Evolutionary conservation across 2,329 filamentous ascomycete species (phyloP).

Genomic region (Neofusicoccum laricinum): DNA sequence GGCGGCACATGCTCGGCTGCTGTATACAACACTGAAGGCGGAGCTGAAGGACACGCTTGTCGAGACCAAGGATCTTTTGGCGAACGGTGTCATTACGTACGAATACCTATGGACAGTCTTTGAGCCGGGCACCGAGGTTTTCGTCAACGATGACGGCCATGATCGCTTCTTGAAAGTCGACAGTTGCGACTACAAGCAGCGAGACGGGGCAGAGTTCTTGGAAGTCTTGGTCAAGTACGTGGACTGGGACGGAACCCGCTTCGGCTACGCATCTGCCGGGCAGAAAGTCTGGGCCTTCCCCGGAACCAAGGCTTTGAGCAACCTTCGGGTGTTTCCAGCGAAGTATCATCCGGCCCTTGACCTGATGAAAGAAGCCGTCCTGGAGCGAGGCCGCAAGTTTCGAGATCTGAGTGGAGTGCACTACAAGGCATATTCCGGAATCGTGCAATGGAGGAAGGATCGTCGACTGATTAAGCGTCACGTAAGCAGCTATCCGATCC

Average conservation of each 20-base stretch:
- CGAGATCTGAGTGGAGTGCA: conserved; percentile 48
- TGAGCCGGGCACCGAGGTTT: conserved; percentile 32
- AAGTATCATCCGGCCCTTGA: conserved; percentile 42
- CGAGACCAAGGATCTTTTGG: conserved; percentile 37
- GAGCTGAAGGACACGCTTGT: conserved; percentile 44
- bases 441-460: no score
- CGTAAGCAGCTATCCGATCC: conserved; percentile 25
- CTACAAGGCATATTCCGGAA: conserved; percentile 36
- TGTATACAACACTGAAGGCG: conserved; percentile 35
- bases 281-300: conserved; percentile 27
- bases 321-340: conserved; percentile 44
- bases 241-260: conserved; percentile 36
- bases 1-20: conserved; percentile 38
- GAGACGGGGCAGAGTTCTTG: conserved; percentile 28
- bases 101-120: conserved; percentile 45
- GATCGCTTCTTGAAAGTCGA: conserved; percentile 17
- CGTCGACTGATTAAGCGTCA: conserved; percentile 16
- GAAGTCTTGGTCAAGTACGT: conserved; percentile 18
- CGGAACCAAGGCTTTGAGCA: conserved; percentile 43
- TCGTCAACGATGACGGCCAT: conserved; percentile 34
- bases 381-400: conserved; percentile 46
- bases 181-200: no score
- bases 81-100: conserved; percentile 40
- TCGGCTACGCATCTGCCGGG: conserved; percentile 26
- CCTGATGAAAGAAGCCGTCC: conserved; percentile 37